Base-by-base conservation (phyloP, 805 yeast species). In the Ogataea trehalophila region DNA sequence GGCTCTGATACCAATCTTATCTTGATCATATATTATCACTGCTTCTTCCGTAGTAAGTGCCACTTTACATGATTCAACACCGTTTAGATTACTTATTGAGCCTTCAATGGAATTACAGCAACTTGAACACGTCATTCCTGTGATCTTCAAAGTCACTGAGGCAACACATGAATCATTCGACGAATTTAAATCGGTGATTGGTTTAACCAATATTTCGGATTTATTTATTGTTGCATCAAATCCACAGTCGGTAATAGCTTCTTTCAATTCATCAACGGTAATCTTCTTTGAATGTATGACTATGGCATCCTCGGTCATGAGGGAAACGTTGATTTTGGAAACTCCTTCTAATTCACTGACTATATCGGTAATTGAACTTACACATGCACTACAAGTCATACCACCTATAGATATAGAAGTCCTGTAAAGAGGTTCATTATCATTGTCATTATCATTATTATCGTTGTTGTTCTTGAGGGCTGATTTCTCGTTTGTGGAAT, bases 321-420 rank as follows among this genome's bases (percentile, higher is more conserved):
- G 72, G 2, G 95, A 83, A 2, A 90, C 87, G 6, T 75, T 70
- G 1, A 75, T 85, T 5, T 65, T 59, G 1, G 57, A 42, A 2
- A 88, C 85, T 1, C 85, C 86, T 0, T 69, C 66, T 8, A 79
- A 46, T 0, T 59, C 59, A 46, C 72, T 67, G 26, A 88, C 58
- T 0, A 82, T 82, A 23, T 68, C 65, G 0, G 83, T 77, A 22
- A 90, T 77, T 1, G 90, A 69, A 1, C 83, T 72, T 1, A 83
- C 76, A 61, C 96, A 90, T 4, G 92, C 77, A 4, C 89, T 82
- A 60, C 96, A 90, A 5, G 96, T 89, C 96, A 89, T 89, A 5
- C 96, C 96, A 15, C 65, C 59, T 1, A 82, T 66, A 4, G 65
- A 31, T 7, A 59, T 20, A 11, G 42, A 16, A 3, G 62, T 53